phyloP scores from a whole-genome alignment of 768 basidiomycete genomes.

The Macrolepiota fuliginosa region DNA sequence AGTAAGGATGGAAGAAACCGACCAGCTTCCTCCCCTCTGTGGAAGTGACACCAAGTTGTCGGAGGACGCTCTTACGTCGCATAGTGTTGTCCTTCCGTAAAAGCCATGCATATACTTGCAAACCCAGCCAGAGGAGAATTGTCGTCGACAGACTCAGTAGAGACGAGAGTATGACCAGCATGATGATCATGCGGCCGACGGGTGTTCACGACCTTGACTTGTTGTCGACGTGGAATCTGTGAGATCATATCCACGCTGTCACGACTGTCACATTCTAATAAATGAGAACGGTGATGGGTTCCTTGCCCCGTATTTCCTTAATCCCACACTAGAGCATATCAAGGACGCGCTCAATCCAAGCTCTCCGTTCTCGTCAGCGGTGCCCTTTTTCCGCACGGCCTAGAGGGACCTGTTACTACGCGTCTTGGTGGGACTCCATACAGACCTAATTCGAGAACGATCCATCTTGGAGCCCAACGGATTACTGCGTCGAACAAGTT shows the following conservation, averaged over 20 bases:
- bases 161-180: neutral
- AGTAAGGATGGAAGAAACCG: conserved; percentile 96
- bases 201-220: neutral
- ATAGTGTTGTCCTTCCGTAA: conserved; percentile 18
- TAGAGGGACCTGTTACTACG: too few relatives aligned
- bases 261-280: too few relatives aligned
- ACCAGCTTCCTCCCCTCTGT: conserved; percentile 39
- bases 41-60: conserved; percentile 23
- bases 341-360: too few relatives aligned
- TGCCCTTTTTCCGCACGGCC: too few relatives aligned
- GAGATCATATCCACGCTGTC: neutral
- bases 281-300: too few relatives aligned
- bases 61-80: conserved; percentile 19
- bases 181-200: neutral
- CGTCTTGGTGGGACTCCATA: too few relatives aligned
- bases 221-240: neutral
- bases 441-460: too few relatives aligned
- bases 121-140: conserved; percentile 1
- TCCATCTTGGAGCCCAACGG: too few relatives aligned
- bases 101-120: conserved; percentile 20
- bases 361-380: too few relatives aligned
- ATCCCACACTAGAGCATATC: too few relatives aligned
- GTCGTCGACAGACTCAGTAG: conserved; percentile 1
- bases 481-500: too few relatives aligned
- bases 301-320: too few relatives aligned